Base-by-base conservation (phyloP, 192 early-diverging fungal genomes). In the Chytriomyces sp. region DNA sequence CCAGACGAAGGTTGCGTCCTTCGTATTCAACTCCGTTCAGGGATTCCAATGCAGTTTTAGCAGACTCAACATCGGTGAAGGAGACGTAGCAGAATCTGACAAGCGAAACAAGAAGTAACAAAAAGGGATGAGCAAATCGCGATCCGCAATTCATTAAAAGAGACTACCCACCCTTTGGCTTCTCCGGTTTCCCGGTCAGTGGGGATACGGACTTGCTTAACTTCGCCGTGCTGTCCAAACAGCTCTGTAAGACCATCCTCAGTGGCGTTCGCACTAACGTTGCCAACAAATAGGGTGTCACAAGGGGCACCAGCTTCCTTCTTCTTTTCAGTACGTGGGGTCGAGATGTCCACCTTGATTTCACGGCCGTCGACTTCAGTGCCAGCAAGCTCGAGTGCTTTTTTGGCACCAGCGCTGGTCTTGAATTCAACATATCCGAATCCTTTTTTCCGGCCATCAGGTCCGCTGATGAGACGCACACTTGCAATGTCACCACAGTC, bases 281-380 rank as follows among this genome's bases (percentile, higher is more conserved):
- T 94, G 50, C 93, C 94, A 70, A 94, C 61, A 70, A 95, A 98
- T 45, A 98, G 87, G 4, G 91, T 93, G 73, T 89, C 85, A 61
- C 85, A 83, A 28, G 90, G 88, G 47, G 86, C 86, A 50, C 77
- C 76, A 26, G 82, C 87, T 72, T 84, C 74, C 53, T 83, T 72
- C 26, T 57, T 69, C 45, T 57, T 69, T 6, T 7, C 18, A 53
- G 23, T 46, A 13, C 23, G 49, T 16, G 68, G 68, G 63, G 87
- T 85, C 13, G 95, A 86, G 81, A 73, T 83, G 85, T 83, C 63
- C 71, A 85, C 78, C 57, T 85, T 82, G 28, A 94, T 86, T 61
- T 91, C 66, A 66, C 97, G 93, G 45, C 96, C 86, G 73, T 89
- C 88, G 75, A 98, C 83, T 65, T 83, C 83, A 74, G 94, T 92